These are phyloP conservation scores for Heliosperma pusillum DNA, from an alignment of 148 eudicot genomes.

Conservation along the genomic window DNA sequence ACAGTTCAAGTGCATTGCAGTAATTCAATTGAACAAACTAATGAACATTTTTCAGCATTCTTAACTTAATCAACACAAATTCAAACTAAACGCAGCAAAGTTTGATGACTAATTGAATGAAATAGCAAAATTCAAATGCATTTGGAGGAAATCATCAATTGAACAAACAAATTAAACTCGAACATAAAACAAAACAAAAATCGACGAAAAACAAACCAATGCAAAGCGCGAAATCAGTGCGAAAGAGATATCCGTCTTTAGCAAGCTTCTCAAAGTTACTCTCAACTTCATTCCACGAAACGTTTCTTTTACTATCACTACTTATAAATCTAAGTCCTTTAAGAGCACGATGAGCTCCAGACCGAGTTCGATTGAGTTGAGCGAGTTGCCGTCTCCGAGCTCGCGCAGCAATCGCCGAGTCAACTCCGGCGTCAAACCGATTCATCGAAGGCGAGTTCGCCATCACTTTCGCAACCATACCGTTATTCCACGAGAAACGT, in stretches of 20 bases:
- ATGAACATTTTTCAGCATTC: too few relatives aligned
- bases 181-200: background rate
- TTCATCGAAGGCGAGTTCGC: slow-evolving; percentile 26
- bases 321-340: slow-evolving; percentile 81
- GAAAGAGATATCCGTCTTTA: slow-evolving; percentile 59
- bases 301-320: slow-evolving; percentile 39
- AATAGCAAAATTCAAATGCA: background rate
- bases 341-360: slow-evolving; percentile 84
- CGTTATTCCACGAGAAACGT: slow-evolving; percentile 68
- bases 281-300: slow-evolving; percentile 68
- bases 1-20: background rate
- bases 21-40: background rate
- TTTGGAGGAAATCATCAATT: background rate
- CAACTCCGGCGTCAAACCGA: slow-evolving; percentile 32
- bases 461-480: slow-evolving; percentile 37
- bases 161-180: too few relatives aligned
- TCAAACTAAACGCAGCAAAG: too few relatives aligned
- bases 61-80: too few relatives aligned
- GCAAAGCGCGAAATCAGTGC: slow-evolving; percentile 88
- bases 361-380: slow-evolving; percentile 79
- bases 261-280: slow-evolving; percentile 57
- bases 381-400: slow-evolving; percentile 67
- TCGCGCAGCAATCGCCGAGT: slow-evolving; percentile 66
- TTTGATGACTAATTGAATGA: too few relatives aligned
- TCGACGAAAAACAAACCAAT: slow-evolving; percentile 49